phyloP scores from a whole-genome alignment of 2,329 filamentous ascomycete species.

The Diaporthe citrichinensis region DNA sequence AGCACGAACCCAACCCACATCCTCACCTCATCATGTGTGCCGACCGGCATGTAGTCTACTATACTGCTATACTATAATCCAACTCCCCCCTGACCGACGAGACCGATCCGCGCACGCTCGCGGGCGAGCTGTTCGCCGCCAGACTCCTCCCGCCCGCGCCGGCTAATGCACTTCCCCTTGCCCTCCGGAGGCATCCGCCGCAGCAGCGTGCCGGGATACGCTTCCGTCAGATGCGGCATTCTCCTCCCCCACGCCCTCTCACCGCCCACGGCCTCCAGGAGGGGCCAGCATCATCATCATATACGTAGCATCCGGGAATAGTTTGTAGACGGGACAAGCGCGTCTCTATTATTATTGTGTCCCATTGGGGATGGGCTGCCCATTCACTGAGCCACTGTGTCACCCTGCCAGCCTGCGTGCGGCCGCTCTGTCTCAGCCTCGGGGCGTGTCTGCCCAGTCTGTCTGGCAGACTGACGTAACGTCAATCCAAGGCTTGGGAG shows the following conservation, averaged over 20 bases:
- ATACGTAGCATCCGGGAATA: background rate
- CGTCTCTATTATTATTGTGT: background rate
- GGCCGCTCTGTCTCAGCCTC: constrained; percentile 25
- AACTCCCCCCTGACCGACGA: background rate
- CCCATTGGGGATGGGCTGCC: background rate
- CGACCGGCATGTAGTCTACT: background rate
- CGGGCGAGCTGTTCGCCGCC: constrained; percentile 1
- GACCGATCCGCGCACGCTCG: background rate
- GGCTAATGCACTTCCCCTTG: constrained; percentile 9
- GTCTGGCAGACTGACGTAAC: background rate
- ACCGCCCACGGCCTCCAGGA: constrained; percentile 1
- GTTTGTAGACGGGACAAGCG: constrained; percentile 14
- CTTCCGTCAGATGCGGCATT: background rate
- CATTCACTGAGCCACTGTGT: background rate
- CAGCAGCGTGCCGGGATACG: background rate
- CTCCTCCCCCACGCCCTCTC: background rate
- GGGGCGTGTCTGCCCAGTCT: background rate
- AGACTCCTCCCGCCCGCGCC: constrained; percentile 2
- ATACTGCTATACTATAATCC: background rate
- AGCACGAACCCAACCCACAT: constrained; percentile 1
- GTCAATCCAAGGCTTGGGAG: background rate
- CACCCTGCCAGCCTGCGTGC: background rate
- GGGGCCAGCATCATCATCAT: background rate
- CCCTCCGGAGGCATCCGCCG: constrained; percentile 1
- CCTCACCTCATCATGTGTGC: constrained; percentile 8